Base-by-base conservation (phyloP, 352 stramenopile species). In the Pythium dissimile region DNA sequence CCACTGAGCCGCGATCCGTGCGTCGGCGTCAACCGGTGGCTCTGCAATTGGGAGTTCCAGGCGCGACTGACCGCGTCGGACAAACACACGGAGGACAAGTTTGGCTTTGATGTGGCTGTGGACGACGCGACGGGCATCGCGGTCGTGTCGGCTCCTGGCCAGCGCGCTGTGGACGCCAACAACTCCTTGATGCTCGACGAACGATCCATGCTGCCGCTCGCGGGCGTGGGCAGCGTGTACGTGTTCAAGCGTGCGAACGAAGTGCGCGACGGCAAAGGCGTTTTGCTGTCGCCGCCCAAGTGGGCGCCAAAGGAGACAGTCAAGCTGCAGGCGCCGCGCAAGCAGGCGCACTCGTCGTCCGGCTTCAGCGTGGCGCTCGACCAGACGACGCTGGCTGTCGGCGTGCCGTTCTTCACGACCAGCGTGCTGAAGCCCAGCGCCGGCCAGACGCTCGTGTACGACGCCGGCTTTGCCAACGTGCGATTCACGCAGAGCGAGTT, bases 31-130 rank as follows among this genome's bases (percentile, higher is more conserved):
- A 89, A 86, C 48, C 71, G 72, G 16, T 70, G 61, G 56, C 44
- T 73, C 37, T 98, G 91, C 48, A 70, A 77, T 23, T 98, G 92
- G 92, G 75, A 91, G 54, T 88, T 97, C 54, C 78, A 98, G 59
- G 69, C 88, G 51, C 77, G 89, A 11, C 57, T 98, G 18, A 67
- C 90, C 26, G 73, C 91, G 24, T 96, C 84, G 38, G 94, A 98
- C 69, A 97, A 96, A 64, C 80, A 89, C 37, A 69, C 53, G 7
- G 81, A 88, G 8, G 89, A 96, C 62, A 28, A 71, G 2, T 97
- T 98, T 52, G 94, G 92, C 1, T 86, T 77, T 28, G 85, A 74
- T 44, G 87, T 98, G 12, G 88, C 69, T 16, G 71, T 98, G 1
- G 84, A 97, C 37, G 77, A 97, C 39, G 59, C 64, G 12, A 77